These are phyloP conservation scores for Albophoma yamanashiensis DNA, from an alignment of 2,329 filamentous ascomycete genomes.

Conservation along the genomic window DNA sequence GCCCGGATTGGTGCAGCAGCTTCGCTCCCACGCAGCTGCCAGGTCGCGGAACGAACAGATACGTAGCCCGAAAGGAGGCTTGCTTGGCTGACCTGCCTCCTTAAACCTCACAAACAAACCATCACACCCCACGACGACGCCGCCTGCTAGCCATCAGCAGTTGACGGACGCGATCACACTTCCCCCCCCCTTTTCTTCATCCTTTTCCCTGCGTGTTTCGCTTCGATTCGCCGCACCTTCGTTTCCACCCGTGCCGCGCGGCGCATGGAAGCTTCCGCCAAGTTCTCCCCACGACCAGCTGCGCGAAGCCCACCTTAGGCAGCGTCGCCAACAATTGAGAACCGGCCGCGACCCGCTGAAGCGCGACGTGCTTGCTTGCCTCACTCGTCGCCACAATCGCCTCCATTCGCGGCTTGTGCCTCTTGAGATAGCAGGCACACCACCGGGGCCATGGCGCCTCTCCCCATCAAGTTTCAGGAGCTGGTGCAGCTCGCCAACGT, in stretches of 20 bases:
- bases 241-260: slow-evolving; percentile 15
- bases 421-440: slow-evolving; percentile 12
- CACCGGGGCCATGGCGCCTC: slow-evolving; percentile 46
- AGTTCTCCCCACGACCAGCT: slow-evolving; percentile 12
- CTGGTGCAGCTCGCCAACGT: slow-evolving; percentile 56
- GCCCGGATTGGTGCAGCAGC: slow-evolving; percentile 2
- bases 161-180: slow-evolving; percentile 9
- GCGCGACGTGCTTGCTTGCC: slow-evolving; percentile 13
- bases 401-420: slow-evolving; percentile 7
- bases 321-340: slow-evolving; percentile 4
- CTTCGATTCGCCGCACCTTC: slow-evolving; percentile 8
- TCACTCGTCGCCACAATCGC: background rate
- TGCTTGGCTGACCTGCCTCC: slow-evolving; percentile 6
- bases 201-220: slow-evolving; percentile 7
- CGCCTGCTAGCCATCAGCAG: slow-evolving; percentile 16
- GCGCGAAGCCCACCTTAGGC: slow-evolving; percentile 8
- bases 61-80: slow-evolving; percentile 19
- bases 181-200: slow-evolving; percentile 3
- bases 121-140: slow-evolving; percentile 11
- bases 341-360: slow-evolving; percentile 8
- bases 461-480: slow-evolving; percentile 92
- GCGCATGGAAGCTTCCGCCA: slow-evolving; percentile 27
- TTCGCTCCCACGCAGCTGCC: background rate
- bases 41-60: slow-evolving; percentile 15
- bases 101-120: slow-evolving; percentile 8